Base-by-base conservation (phyloP, 164 flowering plant species). In the Magnolia kwangsiensis region DNA sequence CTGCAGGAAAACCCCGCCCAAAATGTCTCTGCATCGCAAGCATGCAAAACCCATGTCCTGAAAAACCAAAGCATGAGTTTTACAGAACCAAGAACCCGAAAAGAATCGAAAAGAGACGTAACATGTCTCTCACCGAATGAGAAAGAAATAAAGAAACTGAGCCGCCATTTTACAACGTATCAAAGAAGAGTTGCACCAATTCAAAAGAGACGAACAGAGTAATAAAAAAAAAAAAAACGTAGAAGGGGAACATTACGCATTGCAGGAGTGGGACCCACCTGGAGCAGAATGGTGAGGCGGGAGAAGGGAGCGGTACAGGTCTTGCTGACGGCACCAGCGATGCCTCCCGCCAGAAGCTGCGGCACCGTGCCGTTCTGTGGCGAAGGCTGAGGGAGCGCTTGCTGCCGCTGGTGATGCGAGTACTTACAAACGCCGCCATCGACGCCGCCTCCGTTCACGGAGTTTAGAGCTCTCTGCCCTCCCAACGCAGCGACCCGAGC, bases 251-350 rank as follows among this genome's bases (percentile, higher is more conserved):
- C 29, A 45, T 20, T 65, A 24, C 21, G 14, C 21, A 14, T 20
- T 10, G 21, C 29, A 24, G 24, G 24, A 1, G 23, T 24, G 4
- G 45, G 31, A 69, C 31, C 72, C 11, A 95, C 98, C 98, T 95
- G 99, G 79, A 95, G 91, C n/a, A 95, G 92, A 63, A 95, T 95
- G 14, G 99, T 95, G 75, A 95, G 93, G 69, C 99, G 91, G 63
- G 98, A 94, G 5, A 95, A 91, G 11, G 99, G 99, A 0, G 98
- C 98, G n/a, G 99, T 95, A 69, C 98, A 93, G 51, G 99, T 93
- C 84, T 95, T 95, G 81, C 99, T 89, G 67, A 95, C 90, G 63
- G 98, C 99, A 24, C 99, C 99, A 21, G 99, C 99, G 68, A 95
- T 76, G 13, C 99, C 99, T 5, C 99, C 99, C 37, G 93, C 93